Conservation (phyloP, 768 basidiomycete species). For the Tricholoma furcatifolium region DNA sequence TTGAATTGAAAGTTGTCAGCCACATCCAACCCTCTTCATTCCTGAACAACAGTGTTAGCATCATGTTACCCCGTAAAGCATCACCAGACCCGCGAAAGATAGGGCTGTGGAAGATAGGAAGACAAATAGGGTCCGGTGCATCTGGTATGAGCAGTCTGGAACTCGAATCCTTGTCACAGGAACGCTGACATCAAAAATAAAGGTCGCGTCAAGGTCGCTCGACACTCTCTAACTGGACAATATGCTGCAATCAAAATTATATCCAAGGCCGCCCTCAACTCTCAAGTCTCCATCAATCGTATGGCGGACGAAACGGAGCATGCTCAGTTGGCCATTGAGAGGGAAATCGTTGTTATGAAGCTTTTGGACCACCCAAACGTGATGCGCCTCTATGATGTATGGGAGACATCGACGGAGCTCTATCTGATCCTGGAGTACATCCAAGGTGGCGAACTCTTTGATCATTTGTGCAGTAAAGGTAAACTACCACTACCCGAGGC, state of each 20-base stretch:
- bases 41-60: conserved; percentile 25
- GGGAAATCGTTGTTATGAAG: conserved; percentile 98
- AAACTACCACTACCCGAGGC: conserved; percentile 71
- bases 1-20: conserved; percentile 11
- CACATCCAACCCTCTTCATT: conserved; percentile 14
- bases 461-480: conserved; percentile 82
- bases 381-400: conserved; percentile 93
- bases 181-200: not conserved
- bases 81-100: conserved; percentile 55
- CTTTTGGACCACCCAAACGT: conserved; percentile 94
- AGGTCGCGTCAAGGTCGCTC: conserved; percentile 91
- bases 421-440: conserved; percentile 95
- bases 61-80: conserved; percentile 23
- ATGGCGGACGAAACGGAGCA: conserved; percentile 76
- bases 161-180: not conserved
- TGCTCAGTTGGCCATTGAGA: conserved; percentile 76
- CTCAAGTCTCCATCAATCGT: conserved; percentile 65
- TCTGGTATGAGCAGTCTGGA: conserved; percentile 50
- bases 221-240: conserved; percentile 84
- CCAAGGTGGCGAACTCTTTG: conserved; percentile 93
- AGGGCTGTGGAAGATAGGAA: conserved; percentile 81
- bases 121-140: conserved; percentile 79
- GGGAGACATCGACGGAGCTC: conserved; percentile 88
- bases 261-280: conserved; percentile 68
- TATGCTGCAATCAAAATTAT: conserved; percentile 96